Base-by-base conservation (phyloP, 23 red algal genomes). In the Chondrus crispus region DNA sequence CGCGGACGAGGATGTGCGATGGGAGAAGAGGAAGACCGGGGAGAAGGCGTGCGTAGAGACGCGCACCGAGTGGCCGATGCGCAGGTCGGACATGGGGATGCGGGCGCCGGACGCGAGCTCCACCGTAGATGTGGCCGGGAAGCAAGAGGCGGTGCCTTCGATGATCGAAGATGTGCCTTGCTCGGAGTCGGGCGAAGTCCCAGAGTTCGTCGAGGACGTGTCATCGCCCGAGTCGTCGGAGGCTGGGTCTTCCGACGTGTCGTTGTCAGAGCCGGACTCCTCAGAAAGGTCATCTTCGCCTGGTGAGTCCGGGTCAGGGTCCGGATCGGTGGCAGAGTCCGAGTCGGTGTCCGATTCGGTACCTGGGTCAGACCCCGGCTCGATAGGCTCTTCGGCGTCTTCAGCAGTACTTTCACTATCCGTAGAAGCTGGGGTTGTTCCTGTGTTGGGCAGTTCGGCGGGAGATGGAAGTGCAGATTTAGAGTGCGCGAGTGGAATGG, bases 41-140 rank as follows among this genome's bases (percentile, higher is more conserved):
- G 85, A 89, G 44, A 81, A 95, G 28, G 68, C 46, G 33, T 62
- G 46, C 18, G 48, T 22, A 16, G 84, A 70, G 30, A 88, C 85
- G n/a, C 93, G 84, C 47, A 95, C 64, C 32, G 58, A 57, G 57
- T 95, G 84, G 3, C 93, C 93, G 68, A 95, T 84, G 64, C 60
- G 51, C 68, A 95, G 75, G 35, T 81, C 46, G 40, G 45, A 38
- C 84, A 95, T 95, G 14, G 54, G 48, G 12, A 95, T 80, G 26
- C n/a, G 52, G 37, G 42, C 26, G 16, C 93, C 93, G 51, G 63
- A 44, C 8, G n/a, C 10, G 18, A 95, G 74, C 68, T 95, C 85
- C 29, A 95, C 93, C n/a, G 72, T 89, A 36, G 93, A 83, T 32
- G 29, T 32, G 19, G 44, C 70, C 8, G 93, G 93, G 74, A 95